phyloP scores from a whole-genome alignment of 306 rosid species.

The Geum urbanum region DNA sequence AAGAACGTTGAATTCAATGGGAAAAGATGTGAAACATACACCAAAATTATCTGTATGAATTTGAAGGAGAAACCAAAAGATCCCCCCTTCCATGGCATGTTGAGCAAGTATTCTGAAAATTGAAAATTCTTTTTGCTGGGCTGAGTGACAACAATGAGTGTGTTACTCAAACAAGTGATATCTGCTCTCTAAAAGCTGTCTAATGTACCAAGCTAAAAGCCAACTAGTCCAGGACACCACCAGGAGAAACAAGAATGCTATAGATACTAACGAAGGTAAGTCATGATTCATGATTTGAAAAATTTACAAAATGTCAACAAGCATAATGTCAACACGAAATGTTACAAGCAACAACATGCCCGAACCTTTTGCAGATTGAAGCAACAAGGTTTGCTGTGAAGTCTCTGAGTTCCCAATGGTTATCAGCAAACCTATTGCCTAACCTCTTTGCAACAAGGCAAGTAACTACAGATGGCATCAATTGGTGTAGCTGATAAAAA shows the following conservation, averaged over 20 bases:
- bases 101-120: background rate
- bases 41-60: background rate
- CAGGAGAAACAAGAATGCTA: background rate
- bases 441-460: constrained; percentile 83
- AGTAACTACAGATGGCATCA: constrained; percentile 93
- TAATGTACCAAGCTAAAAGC: background rate
- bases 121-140: background rate
- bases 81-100: background rate
- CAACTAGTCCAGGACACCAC: background rate
- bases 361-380: constrained; percentile 79
- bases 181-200: background rate
- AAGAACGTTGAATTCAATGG: background rate
- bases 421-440: constrained; percentile 71
- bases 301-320: constrained; percentile 7
- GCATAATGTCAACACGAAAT: constrained; percentile 15
- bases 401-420: constrained; percentile 89
- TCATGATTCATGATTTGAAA: background rate
- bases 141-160: background rate
- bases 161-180: background rate
- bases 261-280: background rate
- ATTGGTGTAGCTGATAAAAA: constrained; percentile 65
- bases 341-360: constrained; percentile 9
- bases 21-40: constrained; percentile 6
- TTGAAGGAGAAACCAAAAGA: background rate
- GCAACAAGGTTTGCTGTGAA: constrained; percentile 75